Base-by-base conservation (phyloP, 441 rosid genomes). In the Manihot esculenta region DNA sequence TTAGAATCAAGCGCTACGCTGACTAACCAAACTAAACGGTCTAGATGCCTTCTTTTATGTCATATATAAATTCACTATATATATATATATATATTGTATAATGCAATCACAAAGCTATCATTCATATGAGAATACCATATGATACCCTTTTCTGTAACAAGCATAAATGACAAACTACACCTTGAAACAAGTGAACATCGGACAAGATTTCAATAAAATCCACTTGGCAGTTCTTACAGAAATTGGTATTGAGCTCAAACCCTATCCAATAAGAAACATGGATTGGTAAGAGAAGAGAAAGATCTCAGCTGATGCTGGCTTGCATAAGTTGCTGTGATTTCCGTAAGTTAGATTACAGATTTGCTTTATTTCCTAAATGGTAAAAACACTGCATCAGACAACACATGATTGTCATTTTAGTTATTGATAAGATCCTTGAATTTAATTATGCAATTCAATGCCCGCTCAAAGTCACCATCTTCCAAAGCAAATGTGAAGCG, bases 401-500 rank as follows among this genome's bases (percentile, higher is more conserved):
- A 35, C 41, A 35, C 20, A 62, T 12, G n/a, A 27, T 13, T 14
- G 42, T 53, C n/a, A 27, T 10, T 33, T 81, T 70, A 81, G 77
- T 55, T 71, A 68, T 60, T 55, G 30, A 79, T 5, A 54, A 80
- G 73, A 70, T 71, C 85, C 71, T 84, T 78, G 51, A 94, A 89
- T 77, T 84, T 85, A 63, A 66, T 66, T 18, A 94, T 81, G 81
- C 92, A 87, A 63, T 80, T 82, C 85, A 94, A 76, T 59, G 96
- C 97, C 65, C 59, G 85, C 72, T 92, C 87, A 48, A 94, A 92
- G 68, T 90, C 91, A 15, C 74, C 72, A 23, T 87, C 96, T 76
- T 88, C 94, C 81, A 88, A 73, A 23, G 96, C 97, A 55, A 88
- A 44, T 1, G 93, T 75, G 84, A 94, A 92, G 81, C 97, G 95